Base-by-base conservation (phyloP, 495 filamentous ascomycete species). In the Neurospora sublineolata region DNA sequence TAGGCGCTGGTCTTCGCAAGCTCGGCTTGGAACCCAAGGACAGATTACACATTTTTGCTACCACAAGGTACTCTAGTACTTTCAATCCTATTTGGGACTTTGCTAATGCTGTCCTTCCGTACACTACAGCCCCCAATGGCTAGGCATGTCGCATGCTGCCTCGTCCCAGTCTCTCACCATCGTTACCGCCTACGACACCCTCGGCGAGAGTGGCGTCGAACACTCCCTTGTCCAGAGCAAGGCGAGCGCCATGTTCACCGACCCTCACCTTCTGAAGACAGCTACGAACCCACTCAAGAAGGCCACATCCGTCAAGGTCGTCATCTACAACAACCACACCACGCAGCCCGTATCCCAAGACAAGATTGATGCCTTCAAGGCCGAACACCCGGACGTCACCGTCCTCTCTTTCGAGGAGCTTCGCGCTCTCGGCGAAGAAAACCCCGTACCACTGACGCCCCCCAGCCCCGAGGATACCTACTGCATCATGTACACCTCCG, bases 401-500 rank as follows among this genome's bases (percentile, higher is more conserved):
- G 75, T 86, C 39, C 37, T 83, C 41, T 81, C 82, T 37, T 84
- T 79, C 69, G 81, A 81, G 46, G 83, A 86, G 30, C 77, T 86
- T 33, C 79, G 80, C 38, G 72, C 73, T 9, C 80, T 97, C 23
- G 94, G 94, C 42, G 86, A 86, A 71, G 82, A 85, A 7, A 86
- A 90, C 30, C 90, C 91, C 37, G 82, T 84, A 37, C 85, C 87
- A 11, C 83, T 84, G n/a, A 87, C 87, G 68, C 86, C 87, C n/a
- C 93, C 94, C 3, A 81, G 81, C 39, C 86, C 91, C 0, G 84
- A 88, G 1, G 92, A 96, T 73, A 85, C 89, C 68, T 88, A 92
- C 75, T 97, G 94, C 67, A 93, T 97, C 81, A 97, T 97, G 85
- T 97, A 97, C 82, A 97, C 94, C 16, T 95, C 92, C 8, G 94